phyloP scores from a whole-genome alignment of 805 yeast genomes.

The Candida manassasensis region DNA sequence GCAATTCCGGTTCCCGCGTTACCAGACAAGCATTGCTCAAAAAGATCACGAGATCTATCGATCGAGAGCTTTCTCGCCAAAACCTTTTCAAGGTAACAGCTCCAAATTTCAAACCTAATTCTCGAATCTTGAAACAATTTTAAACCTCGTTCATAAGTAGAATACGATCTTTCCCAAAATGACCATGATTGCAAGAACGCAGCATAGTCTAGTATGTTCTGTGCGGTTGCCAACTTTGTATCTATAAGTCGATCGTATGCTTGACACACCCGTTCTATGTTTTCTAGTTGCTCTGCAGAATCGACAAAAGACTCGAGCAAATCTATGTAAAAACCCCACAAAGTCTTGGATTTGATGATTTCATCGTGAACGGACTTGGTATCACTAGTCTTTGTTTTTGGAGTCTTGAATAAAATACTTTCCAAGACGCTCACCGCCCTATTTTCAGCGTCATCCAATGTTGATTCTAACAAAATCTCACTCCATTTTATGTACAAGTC shows the following conservation, averaged over 20 bases:
- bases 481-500: conserved; percentile 74
- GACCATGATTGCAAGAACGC: conserved; percentile 48
- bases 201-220: conserved; percentile 63
- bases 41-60: conserved; percentile 57
- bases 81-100: conserved; percentile 54
- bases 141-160: conserved; percentile 64
- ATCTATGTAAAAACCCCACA: conserved; percentile 77
- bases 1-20: conserved; percentile 25
- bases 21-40: conserved; percentile 46
- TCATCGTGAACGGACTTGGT: conserved; percentile 53
- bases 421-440: conserved; percentile 33
- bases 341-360: conserved; percentile 52
- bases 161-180: conserved; percentile 46
- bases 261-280: conserved; percentile 14
- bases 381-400: conserved; percentile 16
- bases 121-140: conserved; percentile 54
- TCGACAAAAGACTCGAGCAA: conserved; percentile 55
- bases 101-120: conserved; percentile 62
- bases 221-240: conserved; percentile 65
- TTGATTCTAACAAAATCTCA: conserved; percentile 52
- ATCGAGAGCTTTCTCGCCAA: conserved; percentile 18
- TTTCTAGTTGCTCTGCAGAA: conserved; percentile 23
- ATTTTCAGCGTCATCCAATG: conserved; percentile 44
- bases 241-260: conserved; percentile 29
- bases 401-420: conserved; percentile 20